Evolutionary conservation across 139 green algal species (phyloP).

Genomic region (Ettlia oleoabundans): DNA sequence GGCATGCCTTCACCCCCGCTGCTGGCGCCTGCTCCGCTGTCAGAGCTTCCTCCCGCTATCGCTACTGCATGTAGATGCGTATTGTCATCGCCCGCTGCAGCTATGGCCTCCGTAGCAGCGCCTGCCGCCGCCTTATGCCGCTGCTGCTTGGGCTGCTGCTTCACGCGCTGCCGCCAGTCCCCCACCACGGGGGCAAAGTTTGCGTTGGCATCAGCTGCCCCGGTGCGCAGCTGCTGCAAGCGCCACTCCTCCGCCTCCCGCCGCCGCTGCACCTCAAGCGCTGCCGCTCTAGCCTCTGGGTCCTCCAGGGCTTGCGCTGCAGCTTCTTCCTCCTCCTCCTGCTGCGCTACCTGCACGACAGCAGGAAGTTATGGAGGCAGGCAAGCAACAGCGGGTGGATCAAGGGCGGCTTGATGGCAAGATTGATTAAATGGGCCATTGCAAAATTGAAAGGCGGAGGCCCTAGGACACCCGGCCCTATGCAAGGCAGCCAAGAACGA

Average conservation of each 20-base stretch:
- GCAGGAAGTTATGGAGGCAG: too few species aligned
- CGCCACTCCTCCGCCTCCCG: constrained; percentile 71
- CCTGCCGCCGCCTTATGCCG: too few species aligned
- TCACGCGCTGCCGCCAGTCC: constrained; percentile 55
- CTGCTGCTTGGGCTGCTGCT: background rate
- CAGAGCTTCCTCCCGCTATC: background rate
- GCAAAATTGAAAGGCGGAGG: too few species aligned
- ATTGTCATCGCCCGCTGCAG: background rate
- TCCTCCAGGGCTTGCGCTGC: constrained; percentile 35
- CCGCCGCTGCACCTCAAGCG: constrained; percentile 12
- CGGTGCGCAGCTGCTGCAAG: constrained; percentile 63
- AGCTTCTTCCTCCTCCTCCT: constrained; percentile 41
- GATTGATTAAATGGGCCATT: too few species aligned
- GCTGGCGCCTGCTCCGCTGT: background rate
- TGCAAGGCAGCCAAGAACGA: too few species aligned
- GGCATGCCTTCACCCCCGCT: constrained; percentile 39
- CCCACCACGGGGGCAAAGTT: constrained; percentile 66
- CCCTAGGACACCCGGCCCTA: too few species aligned
- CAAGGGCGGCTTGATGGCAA: too few species aligned
- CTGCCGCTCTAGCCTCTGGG: constrained; percentile 48
- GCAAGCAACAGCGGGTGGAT: too few species aligned
- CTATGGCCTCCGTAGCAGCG: background rate
- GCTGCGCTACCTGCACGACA: constrained; percentile 25
- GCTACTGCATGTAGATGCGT: too few species aligned
- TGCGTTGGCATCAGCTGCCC: constrained; percentile 60